These are phyloP conservation scores for Irpex lacteus DNA, from an alignment of 1,284 basidiomycete species.

Conservation along the genomic window DNA sequence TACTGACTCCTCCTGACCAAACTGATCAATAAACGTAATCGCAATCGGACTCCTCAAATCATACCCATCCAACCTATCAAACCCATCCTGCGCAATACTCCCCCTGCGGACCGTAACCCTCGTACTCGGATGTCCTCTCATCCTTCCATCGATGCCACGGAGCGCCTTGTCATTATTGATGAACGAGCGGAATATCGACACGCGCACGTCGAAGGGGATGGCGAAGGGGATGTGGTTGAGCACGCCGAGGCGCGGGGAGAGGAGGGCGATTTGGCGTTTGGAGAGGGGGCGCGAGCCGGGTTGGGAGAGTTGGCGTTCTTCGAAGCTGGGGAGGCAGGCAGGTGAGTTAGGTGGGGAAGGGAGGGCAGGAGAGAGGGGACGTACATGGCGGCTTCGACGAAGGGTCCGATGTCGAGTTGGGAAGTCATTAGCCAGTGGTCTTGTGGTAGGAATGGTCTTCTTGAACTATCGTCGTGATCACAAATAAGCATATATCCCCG, in stretches of 20 bases:
- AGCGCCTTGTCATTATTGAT: conserved; percentile 56
- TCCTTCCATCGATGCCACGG: conserved; percentile 19
- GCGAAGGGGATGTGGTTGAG: conserved; percentile 97
- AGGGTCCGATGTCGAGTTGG: conserved; percentile 78
- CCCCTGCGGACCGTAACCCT: conserved; percentile 71
- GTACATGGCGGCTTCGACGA: conserved; percentile 88
- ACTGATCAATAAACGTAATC: conserved; percentile 92
- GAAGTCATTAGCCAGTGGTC: conserved; percentile 89
- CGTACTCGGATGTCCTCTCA: conserved; percentile 23
- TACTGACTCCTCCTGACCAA: conserved; percentile 77
- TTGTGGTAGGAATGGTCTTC: conserved; percentile 74
- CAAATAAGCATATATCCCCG: conserved; percentile 8
- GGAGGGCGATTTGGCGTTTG: conserved; percentile 70
- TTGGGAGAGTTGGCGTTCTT: conserved; percentile 51
- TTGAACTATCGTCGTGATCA: conserved; percentile 51
- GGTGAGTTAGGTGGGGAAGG: background rate
- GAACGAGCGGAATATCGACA: conserved; percentile 87
- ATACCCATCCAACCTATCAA: conserved; percentile 72
- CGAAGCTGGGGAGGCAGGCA: conserved; percentile 37
- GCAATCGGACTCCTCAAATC: conserved; percentile 79
- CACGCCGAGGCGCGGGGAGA: conserved; percentile 85
- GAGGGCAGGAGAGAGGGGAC: conserved; percentile 20
- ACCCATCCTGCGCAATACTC: conserved; percentile 86
- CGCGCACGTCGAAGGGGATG: conserved; percentile 89
- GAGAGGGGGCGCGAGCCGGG: conserved; percentile 41